Base-by-base conservation (phyloP, 331 rosid genomes). In the Acacia concinna region DNA sequence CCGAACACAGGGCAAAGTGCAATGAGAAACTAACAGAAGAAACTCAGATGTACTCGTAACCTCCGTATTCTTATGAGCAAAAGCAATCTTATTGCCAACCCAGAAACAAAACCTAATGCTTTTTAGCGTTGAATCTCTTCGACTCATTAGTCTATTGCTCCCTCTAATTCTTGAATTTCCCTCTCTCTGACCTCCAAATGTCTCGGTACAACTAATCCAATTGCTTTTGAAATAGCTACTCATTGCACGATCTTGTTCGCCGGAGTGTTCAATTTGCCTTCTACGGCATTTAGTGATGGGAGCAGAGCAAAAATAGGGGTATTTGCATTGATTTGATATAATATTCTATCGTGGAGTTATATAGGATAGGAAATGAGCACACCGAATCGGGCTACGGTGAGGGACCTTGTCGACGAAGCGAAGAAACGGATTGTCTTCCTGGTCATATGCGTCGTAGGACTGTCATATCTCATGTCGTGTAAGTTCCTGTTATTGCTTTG, bases 381-480 rank as follows among this genome's bases (percentile, higher is more conserved):
- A 60, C 90, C 71, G 79, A 93, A 81, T 81, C 94, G 83, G 66
- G 97, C 90, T 37, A 27, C 85, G 72, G 87, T 84, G 78, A 95
- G 95, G 15, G 99, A 96, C 97, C 97, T 96, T 28, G 92, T 84
- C 14, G 99, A 96, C 81, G 99, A 96, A 84, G 97, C 97, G 20
- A 96, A 96, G 93, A 96, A 93, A 85, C 88, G 98, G 83, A 74
- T 96, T 86, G 90, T 96, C 21, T 80, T 96, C 73, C 89, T 96
- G 74, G 83, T 84, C 78, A 84, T 96, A 57, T 91, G 91, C 86
- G 94, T 91, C 3, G 93, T 96, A 25, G 99, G 99, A 72, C 85
- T 96, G 78, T 93, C 99, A 0, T 96, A 96, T 80, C 85, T 96
- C 84, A 96, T 96, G 99, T 96, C 99, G 4, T 80, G 99, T 96